Evolutionary conservation across 148 eudicot genomes (phyloP).

Genomic region (Polygonum maritimum): DNA sequence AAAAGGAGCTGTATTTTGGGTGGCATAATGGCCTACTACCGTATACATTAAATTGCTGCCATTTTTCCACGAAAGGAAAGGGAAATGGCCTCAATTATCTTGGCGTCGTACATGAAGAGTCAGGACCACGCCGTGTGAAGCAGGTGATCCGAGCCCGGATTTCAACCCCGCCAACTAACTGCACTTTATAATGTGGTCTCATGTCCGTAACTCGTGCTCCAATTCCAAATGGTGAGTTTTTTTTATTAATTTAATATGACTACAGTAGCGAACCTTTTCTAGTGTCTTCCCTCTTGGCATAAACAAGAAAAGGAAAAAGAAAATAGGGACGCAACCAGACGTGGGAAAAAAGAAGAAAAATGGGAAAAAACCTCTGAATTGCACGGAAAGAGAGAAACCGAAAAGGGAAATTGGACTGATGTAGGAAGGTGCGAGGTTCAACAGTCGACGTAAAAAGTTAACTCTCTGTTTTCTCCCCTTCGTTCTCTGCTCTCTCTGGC

Average conservation of each 20-base stretch:
- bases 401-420: constrained; percentile 7
- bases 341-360: background rate
- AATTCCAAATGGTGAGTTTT: background rate
- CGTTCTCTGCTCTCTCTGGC: background rate
- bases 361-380: background rate
- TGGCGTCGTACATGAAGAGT: background rate
- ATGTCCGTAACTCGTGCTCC: constrained; percentile 24
- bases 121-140: constrained; percentile 8
- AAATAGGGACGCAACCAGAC: background rate
- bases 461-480: background rate
- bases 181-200: constrained; percentile 27
- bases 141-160: background rate
- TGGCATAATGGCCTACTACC: background rate
- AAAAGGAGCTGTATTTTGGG: background rate
- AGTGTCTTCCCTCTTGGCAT: background rate
- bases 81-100: background rate
- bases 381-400: background rate
- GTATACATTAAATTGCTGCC: background rate
- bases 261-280: background rate
- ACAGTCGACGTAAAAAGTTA: constrained; percentile 3
- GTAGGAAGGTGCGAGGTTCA: background rate
- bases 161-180: constrained; percentile 15
- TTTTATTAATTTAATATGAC: background rate
- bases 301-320: background rate
- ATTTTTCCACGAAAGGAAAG: constrained; percentile 1